Percentiles rank a stretch among this genome's conserved stretches.
phyloP scores from a whole-genome alignment of 441 rosid species.

The Codiaeum variegatum region DNA sequence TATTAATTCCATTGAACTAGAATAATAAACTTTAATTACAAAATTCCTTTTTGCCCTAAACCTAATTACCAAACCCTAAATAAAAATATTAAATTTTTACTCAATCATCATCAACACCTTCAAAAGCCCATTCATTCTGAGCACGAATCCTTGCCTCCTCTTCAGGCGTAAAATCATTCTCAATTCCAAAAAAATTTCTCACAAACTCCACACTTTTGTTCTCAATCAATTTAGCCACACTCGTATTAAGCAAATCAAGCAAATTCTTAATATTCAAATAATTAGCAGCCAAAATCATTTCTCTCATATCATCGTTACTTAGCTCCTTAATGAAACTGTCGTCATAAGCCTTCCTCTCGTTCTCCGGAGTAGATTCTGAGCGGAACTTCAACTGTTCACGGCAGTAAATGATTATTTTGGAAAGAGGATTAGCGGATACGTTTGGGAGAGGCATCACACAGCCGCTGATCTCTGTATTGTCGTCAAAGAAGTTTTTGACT shows the following conservation, averaged over 20 bases:
- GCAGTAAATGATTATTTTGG: constrained; percentile 25
- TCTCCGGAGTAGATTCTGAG: not conserved
- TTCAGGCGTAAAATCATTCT: constrained; percentile 36
- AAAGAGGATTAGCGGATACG: constrained; percentile 23
- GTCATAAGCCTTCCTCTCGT: constrained; percentile 15
- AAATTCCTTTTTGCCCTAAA: not conserved
- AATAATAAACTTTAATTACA: too few species aligned
- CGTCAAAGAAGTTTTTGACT: constrained; percentile 31
- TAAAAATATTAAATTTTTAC: not conserved
- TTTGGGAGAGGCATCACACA: constrained; percentile 32
- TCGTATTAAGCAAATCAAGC: constrained; percentile 31
- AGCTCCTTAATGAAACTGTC: constrained; percentile 13
- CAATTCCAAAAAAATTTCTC: constrained; percentile 34
- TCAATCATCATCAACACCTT: constrained; percentile 30
- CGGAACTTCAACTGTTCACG: constrained; percentile 22
- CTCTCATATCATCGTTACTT: constrained; percentile 25
- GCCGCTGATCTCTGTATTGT: not conserved
- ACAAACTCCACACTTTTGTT: constrained; percentile 38
- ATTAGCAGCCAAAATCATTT: constrained; percentile 38
- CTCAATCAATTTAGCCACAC: constrained; percentile 33
- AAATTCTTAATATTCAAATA: constrained; percentile 33
- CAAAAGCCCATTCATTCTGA: constrained; percentile 43
- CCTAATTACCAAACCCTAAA: not conserved
- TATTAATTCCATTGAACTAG: not conserved
- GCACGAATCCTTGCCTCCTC: constrained; percentile 36